Evolutionary conservation across 345 rosid genomes (phyloP).

Genomic region (Atalantia buxifolia): DNA sequence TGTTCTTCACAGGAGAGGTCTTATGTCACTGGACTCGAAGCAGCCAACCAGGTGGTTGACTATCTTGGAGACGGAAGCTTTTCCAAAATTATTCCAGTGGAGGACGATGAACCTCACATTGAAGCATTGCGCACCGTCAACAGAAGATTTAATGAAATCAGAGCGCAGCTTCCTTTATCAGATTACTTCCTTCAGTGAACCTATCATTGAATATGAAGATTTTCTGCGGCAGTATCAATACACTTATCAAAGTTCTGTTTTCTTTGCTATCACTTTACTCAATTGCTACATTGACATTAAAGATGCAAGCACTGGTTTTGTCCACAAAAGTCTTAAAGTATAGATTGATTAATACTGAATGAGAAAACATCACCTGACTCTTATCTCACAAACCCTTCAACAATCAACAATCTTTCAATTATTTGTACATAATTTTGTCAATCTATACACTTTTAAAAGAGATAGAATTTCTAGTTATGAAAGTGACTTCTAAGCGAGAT

Average conservation of each 20-base stretch:
- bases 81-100: constrained; percentile 44
- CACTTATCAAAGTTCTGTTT: neutral
- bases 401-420: no score
- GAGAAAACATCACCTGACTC: neutral
- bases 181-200: constrained; percentile 30
- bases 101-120: constrained; percentile 60
- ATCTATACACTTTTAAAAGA: no score
- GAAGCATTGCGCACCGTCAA: constrained; percentile 43
- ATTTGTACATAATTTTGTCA: no score
- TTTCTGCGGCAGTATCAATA: neutral
- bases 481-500: no score
- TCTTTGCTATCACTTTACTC: neutral
- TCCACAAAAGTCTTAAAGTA: neutral
- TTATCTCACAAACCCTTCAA: no score
- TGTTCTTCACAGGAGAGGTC: constrained; percentile 40
- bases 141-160: constrained; percentile 42
- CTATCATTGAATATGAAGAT: no score
- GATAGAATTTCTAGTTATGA: no score
- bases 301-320: no score
- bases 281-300: neutral
- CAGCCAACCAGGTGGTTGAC: constrained; percentile 47
- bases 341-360: neutral
- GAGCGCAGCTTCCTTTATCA: constrained; percentile 35
- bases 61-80: constrained; percentile 47
- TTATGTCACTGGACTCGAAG: constrained; percentile 51